phyloP scores from a whole-genome alignment of 108 stramenopile species.

The Discostella pseudostelligera region DNA sequence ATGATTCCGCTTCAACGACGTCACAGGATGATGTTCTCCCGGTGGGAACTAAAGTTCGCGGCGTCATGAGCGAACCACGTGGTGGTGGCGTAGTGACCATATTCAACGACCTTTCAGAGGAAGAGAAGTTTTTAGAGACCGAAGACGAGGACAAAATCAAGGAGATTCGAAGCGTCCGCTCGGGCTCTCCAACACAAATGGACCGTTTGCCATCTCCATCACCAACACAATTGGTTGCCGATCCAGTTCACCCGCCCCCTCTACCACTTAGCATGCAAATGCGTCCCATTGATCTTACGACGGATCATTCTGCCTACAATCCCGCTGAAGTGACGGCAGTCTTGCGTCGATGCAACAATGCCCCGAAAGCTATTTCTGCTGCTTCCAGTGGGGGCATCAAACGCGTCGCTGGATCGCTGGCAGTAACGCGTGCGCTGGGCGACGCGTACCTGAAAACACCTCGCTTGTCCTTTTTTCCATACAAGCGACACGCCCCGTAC shows the following conservation, averaged over 20 bases:
- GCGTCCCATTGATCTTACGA: slow-evolving; percentile 82
- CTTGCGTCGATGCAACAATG: slow-evolving; percentile 77
- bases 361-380: slow-evolving; percentile 73
- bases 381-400: slow-evolving; percentile 83
- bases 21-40: slow-evolving; percentile 18
- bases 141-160: slow-evolving; percentile 42
- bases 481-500: slow-evolving; percentile 81
- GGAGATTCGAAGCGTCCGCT: slow-evolving; percentile 37
- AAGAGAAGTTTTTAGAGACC: slow-evolving; percentile 33
- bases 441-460: slow-evolving; percentile 88
- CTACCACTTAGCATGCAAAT: slow-evolving; percentile 45
- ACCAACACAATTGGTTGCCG: slow-evolving; percentile 47
- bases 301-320: slow-evolving; percentile 87
- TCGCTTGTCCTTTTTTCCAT: slow-evolving; percentile 73
- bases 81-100: slow-evolving; percentile 9
- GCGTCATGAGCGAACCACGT: not conserved
- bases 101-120: slow-evolving; percentile 21
- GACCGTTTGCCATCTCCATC: slow-evolving; percentile 44
- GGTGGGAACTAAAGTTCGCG: not conserved
- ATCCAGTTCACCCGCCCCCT: slow-evolving; percentile 60
- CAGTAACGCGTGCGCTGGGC: slow-evolving; percentile 82
- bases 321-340: slow-evolving; percentile 80
- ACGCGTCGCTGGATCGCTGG: slow-evolving; percentile 81
- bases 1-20: slow-evolving; percentile 41
- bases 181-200: slow-evolving; percentile 44